A percentile compares a stretch with the other conserved stretches of the same genome.
Conservation (phyloP, 2,329 filamentous ascomycete genomes). For the Fusarium subglutinans region DNA sequence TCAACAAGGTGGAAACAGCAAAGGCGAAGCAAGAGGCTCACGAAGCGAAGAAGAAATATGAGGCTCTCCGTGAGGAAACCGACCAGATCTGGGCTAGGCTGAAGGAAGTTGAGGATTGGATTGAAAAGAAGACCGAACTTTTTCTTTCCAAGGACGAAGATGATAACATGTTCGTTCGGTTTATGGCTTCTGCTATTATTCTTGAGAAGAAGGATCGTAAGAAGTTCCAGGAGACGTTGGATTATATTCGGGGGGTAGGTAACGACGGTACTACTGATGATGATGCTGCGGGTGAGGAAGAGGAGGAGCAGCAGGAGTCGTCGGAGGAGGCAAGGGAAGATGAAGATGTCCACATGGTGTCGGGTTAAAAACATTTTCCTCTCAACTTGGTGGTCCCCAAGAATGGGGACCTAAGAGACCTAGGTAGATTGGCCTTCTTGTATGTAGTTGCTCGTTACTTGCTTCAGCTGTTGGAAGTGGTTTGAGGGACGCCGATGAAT, state of each 20-base stretch:
- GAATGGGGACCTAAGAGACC: fast-evolving
- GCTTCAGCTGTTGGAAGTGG: background rate
- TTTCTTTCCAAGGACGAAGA: background rate
- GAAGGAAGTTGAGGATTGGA: background rate
- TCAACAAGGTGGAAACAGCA: too few relatives aligned
- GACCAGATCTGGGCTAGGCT: too few relatives aligned
- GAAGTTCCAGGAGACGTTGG: background rate
- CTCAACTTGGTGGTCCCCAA: fast-evolving
- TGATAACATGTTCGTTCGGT: background rate
- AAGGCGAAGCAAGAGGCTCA: too few relatives aligned
- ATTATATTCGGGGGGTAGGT: background rate
- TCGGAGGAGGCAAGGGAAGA: background rate
- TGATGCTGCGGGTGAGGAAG: background rate
- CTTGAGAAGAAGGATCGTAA: background rate
- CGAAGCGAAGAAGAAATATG: too few relatives aligned
- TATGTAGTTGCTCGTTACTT: background rate
- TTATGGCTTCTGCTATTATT: background rate
- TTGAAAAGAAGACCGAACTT: fast-evolving
- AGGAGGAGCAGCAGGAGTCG: background rate
- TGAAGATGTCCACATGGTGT: background rate
- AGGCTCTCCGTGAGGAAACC: too few relatives aligned
- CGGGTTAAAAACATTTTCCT: background rate
- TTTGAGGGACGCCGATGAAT: background rate
- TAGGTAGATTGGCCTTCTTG: fast-evolving
- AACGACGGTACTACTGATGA: background rate